phyloP scores from a whole-genome alignment of 257 asterid genomes.

The Nicotiana tabacum region DNA sequence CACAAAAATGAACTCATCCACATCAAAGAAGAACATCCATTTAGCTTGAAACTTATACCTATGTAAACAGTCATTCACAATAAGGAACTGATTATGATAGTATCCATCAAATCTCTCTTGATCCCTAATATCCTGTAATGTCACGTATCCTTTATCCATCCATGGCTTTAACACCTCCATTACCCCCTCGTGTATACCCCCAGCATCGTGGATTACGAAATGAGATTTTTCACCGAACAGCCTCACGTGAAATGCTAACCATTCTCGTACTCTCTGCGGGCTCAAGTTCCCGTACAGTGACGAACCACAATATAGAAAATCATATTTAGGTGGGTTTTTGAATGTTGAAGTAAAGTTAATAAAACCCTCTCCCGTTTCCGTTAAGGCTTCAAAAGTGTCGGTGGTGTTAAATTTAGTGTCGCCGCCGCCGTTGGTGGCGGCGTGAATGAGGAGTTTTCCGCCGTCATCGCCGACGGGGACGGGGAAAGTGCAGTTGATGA shows the following conservation, averaged over 20 bases:
- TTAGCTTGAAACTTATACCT: slow-evolving; percentile 47
- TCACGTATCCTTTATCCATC: slow-evolving; percentile 70
- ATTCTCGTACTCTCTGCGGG: slow-evolving; percentile 65
- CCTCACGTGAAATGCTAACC: slow-evolving; percentile 70
- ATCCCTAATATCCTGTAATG: slow-evolving; percentile 66
- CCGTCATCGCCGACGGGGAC: slow-evolving; percentile 26
- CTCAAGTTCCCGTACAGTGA: slow-evolving; percentile 64
- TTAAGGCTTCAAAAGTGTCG: slow-evolving; percentile 43
- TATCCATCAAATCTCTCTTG: slow-evolving; percentile 83
- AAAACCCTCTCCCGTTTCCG: slow-evolving; percentile 32
- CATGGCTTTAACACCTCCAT: slow-evolving; percentile 69
- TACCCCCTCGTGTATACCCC: slow-evolving; percentile 60
- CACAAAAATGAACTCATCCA: slow-evolving; percentile 58
- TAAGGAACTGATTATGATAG: slow-evolving; percentile 71
- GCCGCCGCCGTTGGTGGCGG: slow-evolving; percentile 44
- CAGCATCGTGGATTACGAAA: slow-evolving; percentile 83
- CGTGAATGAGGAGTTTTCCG: slow-evolving; percentile 48
- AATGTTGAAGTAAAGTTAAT: slow-evolving; percentile 18
- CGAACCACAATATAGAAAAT: slow-evolving; percentile 72
- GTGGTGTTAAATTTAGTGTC: slow-evolving; percentile 31
- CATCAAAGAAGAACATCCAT: slow-evolving; percentile 84
- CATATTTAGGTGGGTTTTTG: slow-evolving; percentile 38
- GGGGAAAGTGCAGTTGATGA: slow-evolving; percentile 66
- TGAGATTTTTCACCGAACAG: slow-evolving; percentile 58
- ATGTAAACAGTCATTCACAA: slow-evolving; percentile 78